Evolutionary conservation across 1,284 basidiomycete genomes (phyloP).

Genomic region (Apiotrichum laibachii): DNA sequence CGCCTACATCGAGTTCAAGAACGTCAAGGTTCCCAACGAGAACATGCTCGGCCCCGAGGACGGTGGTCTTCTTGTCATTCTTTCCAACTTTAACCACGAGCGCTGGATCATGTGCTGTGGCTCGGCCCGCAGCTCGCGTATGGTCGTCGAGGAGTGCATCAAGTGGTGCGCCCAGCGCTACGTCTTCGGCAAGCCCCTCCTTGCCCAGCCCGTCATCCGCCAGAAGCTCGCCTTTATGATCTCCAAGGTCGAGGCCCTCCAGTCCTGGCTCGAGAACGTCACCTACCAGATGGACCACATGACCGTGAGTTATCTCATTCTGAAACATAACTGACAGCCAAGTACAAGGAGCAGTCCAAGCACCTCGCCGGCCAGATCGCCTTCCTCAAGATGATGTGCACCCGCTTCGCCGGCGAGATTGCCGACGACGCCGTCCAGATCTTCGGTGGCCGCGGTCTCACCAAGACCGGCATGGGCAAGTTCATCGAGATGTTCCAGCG

Average conservation of each 20-base stretch:
- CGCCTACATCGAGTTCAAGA: conserved; percentile 82
- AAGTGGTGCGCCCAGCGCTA: conserved; percentile 72
- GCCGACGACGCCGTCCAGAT: conserved; percentile 57
- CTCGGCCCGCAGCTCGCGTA: conserved; percentile 42
- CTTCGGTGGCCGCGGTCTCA: conserved; percentile 60
- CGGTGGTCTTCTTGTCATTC: conserved; percentile 75
- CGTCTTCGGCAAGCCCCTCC: conserved; percentile 80
- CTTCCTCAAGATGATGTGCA: conserved; percentile 62
- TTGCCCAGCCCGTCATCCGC: conserved; percentile 77
- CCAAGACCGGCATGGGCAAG: conserved; percentile 62
- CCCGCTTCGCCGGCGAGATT: conserved; percentile 50
- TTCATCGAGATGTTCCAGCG: conserved; percentile 55
- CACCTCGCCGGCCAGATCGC: conserved; percentile 53
- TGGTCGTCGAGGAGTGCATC: conserved; percentile 51
- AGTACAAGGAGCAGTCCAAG: conserved; percentile 61
- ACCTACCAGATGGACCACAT: conserved; percentile 92
- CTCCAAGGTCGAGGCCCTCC: conserved; percentile 73
- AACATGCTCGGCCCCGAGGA: conserved; percentile 83
- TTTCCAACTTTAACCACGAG: conserved; percentile 50
- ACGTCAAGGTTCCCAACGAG: conserved; percentile 77
- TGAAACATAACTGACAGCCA: conserved; percentile 60
- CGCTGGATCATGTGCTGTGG: conserved; percentile 52
- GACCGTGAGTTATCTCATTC: conserved; percentile 59
- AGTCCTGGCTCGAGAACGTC: conserved; percentile 85
- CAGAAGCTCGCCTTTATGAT: conserved; percentile 82